Evolutionary conservation across 2,329 filamentous ascomycete species (phyloP), one percentile per base, ranked within the genome.

Genomic region (Fonsecaea nubica): DNA sequence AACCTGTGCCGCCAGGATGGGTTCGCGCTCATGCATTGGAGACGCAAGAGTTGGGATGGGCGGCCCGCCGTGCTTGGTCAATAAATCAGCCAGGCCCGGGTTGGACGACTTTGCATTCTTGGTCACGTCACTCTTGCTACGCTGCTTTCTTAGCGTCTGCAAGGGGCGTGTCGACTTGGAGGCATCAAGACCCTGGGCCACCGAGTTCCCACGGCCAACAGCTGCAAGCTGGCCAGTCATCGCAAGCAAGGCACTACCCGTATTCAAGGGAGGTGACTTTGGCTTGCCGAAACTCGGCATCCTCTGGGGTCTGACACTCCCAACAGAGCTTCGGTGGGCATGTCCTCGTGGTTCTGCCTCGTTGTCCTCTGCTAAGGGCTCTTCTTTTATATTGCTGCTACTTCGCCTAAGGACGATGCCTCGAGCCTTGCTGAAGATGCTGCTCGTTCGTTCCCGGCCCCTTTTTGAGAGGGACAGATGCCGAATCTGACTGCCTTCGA

Each of bases 41-140:
- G 83, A 83, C 30, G 82, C 81, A 48, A 88, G 78, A 64, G 80
- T 85, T 18, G 84, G 81, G 72, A 87, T 83, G 9, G 86, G 87
- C 1, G 86, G 85, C 3, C 86, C 87, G 58, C 86, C 86, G 69
- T 85, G 81, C 56, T 79, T 82, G 42, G 82, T 85, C 80, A 86
- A 86, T 40, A 89, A 78, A 59, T 84, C 82, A 10, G 80, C 78
- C 64, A 89, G 75, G 10, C 58, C 58, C 33, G 78, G 75, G 36
- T 79, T 70, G 57, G 70, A 48, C 54, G 73, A 72, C 63, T 79
- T 77, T 36, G 75, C 75, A 62, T 74, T 73, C 70, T 78, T 80
- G 18, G 81, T 74, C 6, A 88, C 76, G 65, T 89, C 87, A 73
- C 86, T 89, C 72, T 81, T 83, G 74, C 86, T 88, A 71, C 87